Percentiles rank a stretch among this genome's conserved stretches.
phyloP scores from a whole-genome alignment of 345 rosid genomes.

The Rhodamnia argentea region DNA sequence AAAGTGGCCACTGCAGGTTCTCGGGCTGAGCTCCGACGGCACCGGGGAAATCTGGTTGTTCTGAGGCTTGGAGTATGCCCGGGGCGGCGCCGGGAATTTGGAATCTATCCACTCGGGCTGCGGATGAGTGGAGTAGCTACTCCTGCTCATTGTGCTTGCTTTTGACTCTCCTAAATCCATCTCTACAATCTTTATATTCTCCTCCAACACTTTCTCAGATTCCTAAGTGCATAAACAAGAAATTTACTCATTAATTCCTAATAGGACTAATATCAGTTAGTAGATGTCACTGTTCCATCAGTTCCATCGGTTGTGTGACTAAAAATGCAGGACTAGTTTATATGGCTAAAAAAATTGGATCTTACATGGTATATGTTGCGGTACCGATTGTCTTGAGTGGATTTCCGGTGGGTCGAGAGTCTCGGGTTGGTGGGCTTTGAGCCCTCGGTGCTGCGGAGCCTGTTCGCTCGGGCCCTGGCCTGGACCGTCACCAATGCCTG shows the following conservation, averaged over 20 bases:
- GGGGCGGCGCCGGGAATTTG: slow-evolving; percentile 18
- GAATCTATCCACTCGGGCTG: slow-evolving; percentile 18
- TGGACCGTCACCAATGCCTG: slow-evolving; percentile 77
- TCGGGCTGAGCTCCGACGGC: slow-evolving; percentile 69
- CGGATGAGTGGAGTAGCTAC: slow-evolving; percentile 26
- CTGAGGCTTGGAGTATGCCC: slow-evolving; percentile 18
- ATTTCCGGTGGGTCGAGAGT: slow-evolving; percentile 42
- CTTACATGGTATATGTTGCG: slow-evolving; percentile 26
- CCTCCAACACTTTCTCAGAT: slow-evolving; percentile 40
- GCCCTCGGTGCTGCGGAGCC: slow-evolving; percentile 47
- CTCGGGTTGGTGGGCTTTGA: slow-evolving; percentile 24
- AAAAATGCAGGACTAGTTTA: not conserved
- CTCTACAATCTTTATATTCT: slow-evolving; percentile 76
- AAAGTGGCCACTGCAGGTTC: slow-evolving; percentile 63
- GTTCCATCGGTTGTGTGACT: not conserved
- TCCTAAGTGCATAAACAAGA: slow-evolving; percentile 28
- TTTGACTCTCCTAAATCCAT: slow-evolving; percentile 49
- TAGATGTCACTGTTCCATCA: not conserved
- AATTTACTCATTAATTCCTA: not conserved
- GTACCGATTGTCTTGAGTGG: slow-evolving; percentile 22
- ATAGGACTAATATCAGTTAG: no score
- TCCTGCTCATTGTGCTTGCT: slow-evolving; percentile 26
- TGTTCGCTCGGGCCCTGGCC: slow-evolving; percentile 65
- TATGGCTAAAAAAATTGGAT: not conserved
- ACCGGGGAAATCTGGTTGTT: slow-evolving; percentile 35